Percentiles rank a stretch among this genome's conserved stretches.
Conservation (phyloP, 2,329 filamentous ascomycete species). For the Fusarium stilboides region DNA sequence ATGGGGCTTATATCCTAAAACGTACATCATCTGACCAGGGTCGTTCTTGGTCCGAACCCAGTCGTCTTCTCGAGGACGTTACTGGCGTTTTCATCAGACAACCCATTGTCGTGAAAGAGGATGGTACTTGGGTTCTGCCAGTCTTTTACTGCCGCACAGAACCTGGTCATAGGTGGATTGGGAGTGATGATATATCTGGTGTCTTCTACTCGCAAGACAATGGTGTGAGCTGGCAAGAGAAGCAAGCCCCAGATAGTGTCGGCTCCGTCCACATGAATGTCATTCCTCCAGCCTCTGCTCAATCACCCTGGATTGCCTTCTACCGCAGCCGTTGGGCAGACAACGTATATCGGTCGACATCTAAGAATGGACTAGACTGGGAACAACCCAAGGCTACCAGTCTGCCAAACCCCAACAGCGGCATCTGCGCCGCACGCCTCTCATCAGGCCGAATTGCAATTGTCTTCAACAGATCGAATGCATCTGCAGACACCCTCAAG, state of each 20-base stretch:
- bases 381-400: slow-evolving; percentile 52
- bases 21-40: slow-evolving; percentile 56
- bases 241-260: slow-evolving; percentile 54
- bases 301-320: slow-evolving; percentile 54
- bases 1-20: slow-evolving; percentile 58
- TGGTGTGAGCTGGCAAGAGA: slow-evolving; percentile 59
- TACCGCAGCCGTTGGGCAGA: slow-evolving; percentile 64
- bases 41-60: slow-evolving; percentile 55
- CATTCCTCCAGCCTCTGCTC: slow-evolving; percentile 45
- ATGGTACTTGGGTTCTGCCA: slow-evolving; percentile 60
- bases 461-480: slow-evolving; percentile 60
- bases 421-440: slow-evolving; percentile 57
- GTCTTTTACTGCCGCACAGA: slow-evolving; percentile 60
- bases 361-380: slow-evolving; percentile 58
- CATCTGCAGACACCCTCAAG: slow-evolving; percentile 51
- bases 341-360: slow-evolving; percentile 59
- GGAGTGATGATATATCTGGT: slow-evolving; percentile 60
- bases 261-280: slow-evolving; percentile 64
- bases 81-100: slow-evolving; percentile 60
- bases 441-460: slow-evolving; percentile 55
- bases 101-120: slow-evolving; percentile 55
- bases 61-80: slow-evolving; percentile 52
- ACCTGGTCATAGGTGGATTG: slow-evolving; percentile 60
- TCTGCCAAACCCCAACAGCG: slow-evolving; percentile 62
- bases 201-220: slow-evolving; percentile 56